Evolutionary conservation across 345 rosid genomes (phyloP).

Genomic region (Eucalyptus erythrocorys): DNA sequence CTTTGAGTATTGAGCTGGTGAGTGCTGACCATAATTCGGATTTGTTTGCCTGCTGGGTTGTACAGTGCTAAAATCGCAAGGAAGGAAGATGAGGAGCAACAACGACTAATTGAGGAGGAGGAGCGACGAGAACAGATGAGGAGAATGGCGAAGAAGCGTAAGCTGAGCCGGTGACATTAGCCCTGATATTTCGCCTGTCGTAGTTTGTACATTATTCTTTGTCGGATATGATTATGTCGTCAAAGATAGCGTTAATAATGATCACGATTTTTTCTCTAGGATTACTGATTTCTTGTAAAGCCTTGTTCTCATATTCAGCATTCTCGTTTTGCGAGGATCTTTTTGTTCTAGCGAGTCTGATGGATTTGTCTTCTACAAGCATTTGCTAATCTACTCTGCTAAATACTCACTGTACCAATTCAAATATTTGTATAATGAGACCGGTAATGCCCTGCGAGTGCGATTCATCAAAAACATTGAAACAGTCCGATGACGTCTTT

Average conservation of each 20-base stretch:
- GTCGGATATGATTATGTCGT: neutral
- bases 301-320: neutral
- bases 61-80: conserved; percentile 59
- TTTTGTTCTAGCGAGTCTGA: neutral
- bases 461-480: neutral
- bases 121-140: conserved; percentile 44
- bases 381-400: neutral
- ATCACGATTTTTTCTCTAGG: neutral
- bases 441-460: neutral
- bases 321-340: neutral
- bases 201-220: neutral
- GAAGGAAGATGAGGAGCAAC: conserved; percentile 64
- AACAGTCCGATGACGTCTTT: neutral
- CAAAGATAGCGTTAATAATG: neutral
- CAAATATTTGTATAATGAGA: neutral
- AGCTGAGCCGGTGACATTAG: conserved; percentile 18
- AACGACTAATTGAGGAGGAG: conserved; percentile 48
- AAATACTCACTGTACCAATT: neutral
- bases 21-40: neutral
- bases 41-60: neutral
- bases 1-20: neutral
- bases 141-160: conserved; percentile 33
- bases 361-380: neutral
- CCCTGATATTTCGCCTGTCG: neutral
- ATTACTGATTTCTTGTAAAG: neutral